A percentile compares a stretch with the other conserved stretches of the same genome.
phyloP scores from a whole-genome alignment of 768 basidiomycete species.

The Grammothele lineata region DNA sequence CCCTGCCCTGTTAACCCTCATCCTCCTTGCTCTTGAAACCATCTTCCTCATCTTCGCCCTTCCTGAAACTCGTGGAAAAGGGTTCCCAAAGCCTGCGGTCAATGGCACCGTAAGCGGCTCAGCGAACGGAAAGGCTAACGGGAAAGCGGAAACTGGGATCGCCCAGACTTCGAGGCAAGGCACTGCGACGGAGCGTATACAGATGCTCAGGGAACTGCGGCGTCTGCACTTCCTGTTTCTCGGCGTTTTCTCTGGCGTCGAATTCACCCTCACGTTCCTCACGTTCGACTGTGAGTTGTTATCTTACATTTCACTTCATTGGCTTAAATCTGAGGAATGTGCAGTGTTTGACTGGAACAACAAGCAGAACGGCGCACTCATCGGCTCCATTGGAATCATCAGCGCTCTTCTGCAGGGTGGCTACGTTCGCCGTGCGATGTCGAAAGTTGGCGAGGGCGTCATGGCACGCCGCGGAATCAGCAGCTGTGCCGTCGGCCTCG shows the following conservation, averaged over 20 bases:
- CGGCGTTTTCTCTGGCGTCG: constrained; percentile 88
- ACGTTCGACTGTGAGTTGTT: constrained; percentile 79
- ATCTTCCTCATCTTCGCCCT: constrained; percentile 68
- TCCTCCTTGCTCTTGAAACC: constrained; percentile 77
- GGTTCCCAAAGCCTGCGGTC: constrained; percentile 19
- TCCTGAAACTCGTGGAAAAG: constrained; percentile 78
- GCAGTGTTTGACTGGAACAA: constrained; percentile 88
- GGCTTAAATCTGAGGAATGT: neutral
- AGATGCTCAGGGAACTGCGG: constrained; percentile 55
- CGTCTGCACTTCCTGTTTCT: constrained; percentile 82
- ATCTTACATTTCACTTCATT: constrained; percentile 1
- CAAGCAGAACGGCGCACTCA: constrained; percentile 80
- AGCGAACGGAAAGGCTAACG: constrained; percentile 18
- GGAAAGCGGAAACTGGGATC: constrained; percentile 4
- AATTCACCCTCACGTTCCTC: constrained; percentile 95
- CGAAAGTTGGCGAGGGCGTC: constrained; percentile 70
- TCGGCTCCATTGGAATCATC: constrained; percentile 85
- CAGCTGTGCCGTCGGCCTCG: constrained; percentile 67
- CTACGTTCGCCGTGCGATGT: constrained; percentile 80
- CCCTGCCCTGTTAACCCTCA: constrained; percentile 81
- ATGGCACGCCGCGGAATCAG: constrained; percentile 82
- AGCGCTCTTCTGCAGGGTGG: constrained; percentile 91
- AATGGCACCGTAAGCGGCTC: constrained; percentile 24
- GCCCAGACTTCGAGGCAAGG: constrained; percentile 10
- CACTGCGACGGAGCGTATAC: constrained; percentile 46